phyloP scores from a whole-genome alignment of 495 filamentous ascomycete species.

The Monascus purpureus region DNA sequence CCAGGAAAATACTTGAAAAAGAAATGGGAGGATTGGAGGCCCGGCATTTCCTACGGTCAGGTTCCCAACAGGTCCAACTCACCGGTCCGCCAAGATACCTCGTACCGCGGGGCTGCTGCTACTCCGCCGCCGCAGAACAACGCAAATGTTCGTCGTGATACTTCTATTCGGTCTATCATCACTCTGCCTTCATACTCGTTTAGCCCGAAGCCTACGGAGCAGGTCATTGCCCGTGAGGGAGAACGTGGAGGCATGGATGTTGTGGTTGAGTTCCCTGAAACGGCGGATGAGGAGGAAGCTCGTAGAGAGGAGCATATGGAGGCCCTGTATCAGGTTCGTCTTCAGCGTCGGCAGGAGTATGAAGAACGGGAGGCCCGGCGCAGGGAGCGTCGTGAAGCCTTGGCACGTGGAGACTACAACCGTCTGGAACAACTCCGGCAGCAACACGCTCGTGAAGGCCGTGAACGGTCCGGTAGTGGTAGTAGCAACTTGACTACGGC shows the following conservation, averaged over 20 bases:
- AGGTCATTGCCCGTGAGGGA: constrained; percentile 79
- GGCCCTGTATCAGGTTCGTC: constrained; percentile 75
- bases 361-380: constrained; percentile 64
- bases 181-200: constrained; percentile 72
- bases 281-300: constrained; percentile 56
- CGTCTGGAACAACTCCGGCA: constrained; percentile 46
- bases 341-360: constrained; percentile 59
- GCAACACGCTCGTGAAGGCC: constrained; percentile 22
- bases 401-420: constrained; percentile 48
- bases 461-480: constrained; percentile 13
- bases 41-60: constrained; percentile 26
- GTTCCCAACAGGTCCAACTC: constrained; percentile 15
- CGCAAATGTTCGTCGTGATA: constrained; percentile 57
- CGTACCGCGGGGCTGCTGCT: constrained; percentile 10
- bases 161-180: constrained; percentile 80
- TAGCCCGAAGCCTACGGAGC: constrained; percentile 59
- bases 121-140: neutral
- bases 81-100: constrained; percentile 11
- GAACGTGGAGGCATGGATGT: constrained; percentile 86
- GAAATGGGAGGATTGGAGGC: constrained; percentile 47
- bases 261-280: constrained; percentile 75
- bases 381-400: constrained; percentile 50
- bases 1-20: constrained; percentile 43
- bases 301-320: constrained; percentile 91
- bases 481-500: constrained; percentile 16